phyloP scores from a whole-genome alignment of 2,329 filamentous ascomycete species.

The Canariomyces notabilis region DNA sequence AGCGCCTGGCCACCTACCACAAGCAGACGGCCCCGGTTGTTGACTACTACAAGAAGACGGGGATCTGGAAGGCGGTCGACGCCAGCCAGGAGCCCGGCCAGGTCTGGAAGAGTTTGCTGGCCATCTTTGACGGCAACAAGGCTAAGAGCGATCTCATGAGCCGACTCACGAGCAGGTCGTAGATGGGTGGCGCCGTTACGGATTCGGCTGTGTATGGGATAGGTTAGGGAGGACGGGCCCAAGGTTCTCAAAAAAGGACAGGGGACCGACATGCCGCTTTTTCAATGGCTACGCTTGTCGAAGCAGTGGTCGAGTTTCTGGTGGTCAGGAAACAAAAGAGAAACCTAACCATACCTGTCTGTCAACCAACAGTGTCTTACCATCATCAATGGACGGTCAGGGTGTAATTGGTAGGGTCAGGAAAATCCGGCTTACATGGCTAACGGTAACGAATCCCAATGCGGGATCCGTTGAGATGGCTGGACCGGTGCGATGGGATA shows the following conservation, averaged over 20 bases:
- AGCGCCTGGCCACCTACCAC: constrained; percentile 91
- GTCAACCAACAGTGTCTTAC: neutral
- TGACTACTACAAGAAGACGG: constrained; percentile 92
- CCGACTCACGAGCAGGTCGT: constrained; percentile 32
- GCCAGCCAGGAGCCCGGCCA: constrained; percentile 92
- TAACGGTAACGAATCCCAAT: neutral
- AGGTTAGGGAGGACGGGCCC: constrained; percentile 1
- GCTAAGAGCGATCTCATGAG: constrained; percentile 43
- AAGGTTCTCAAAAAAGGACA: neutral
- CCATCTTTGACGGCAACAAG: constrained; percentile 69
- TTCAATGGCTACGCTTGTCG: constrained; percentile 13
- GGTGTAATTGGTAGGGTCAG: constrained; percentile 7
- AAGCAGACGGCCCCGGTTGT: constrained; percentile 89
- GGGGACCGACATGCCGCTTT: constrained; percentile 14
- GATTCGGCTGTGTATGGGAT: too few relatives aligned
- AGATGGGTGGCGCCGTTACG: constrained; percentile 19
- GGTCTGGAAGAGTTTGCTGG: constrained; percentile 90
- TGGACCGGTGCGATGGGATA: constrained; percentile 9
- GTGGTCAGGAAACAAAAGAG: neutral
- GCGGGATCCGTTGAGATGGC: neutral
- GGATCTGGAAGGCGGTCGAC: constrained; percentile 94
- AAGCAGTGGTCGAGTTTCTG: neutral
- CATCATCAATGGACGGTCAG: constrained; percentile 3
- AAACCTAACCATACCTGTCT: neutral
- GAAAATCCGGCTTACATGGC: constrained; percentile 5